phyloP scores from a whole-genome alignment of 768 basidiomycete species.

The Suillus americanus region DNA sequence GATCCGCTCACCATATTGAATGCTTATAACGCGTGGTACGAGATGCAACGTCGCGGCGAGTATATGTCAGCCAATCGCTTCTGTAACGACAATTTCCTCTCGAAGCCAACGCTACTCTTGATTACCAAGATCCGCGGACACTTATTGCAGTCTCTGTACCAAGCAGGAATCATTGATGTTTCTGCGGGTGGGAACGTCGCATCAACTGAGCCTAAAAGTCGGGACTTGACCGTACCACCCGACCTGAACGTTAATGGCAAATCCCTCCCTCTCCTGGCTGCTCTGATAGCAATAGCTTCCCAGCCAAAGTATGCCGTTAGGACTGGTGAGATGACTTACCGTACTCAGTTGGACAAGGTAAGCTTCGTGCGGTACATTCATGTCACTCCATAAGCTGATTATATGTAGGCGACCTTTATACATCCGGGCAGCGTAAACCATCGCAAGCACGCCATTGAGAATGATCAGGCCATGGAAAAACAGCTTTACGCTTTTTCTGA shows the following conservation, averaged over 20 bases:
- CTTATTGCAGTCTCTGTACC: slow-evolving; percentile 72
- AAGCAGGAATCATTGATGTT: slow-evolving; percentile 79
- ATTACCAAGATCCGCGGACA: slow-evolving; percentile 82
- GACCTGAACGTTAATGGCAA: slow-evolving; percentile 73
- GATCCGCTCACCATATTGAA: slow-evolving; percentile 78
- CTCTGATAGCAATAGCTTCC: slow-evolving; percentile 79
- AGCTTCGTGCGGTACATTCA: slow-evolving; percentile 5
- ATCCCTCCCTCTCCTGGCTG: slow-evolving; percentile 75
- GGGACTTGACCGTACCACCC: slow-evolving; percentile 50
- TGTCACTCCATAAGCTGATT: slow-evolving; percentile 9
- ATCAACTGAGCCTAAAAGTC: slow-evolving; percentile 28
- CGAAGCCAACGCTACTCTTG: slow-evolving; percentile 78
- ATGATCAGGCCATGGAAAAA: slow-evolving; percentile 45
- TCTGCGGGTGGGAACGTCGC: slow-evolving; percentile 62
- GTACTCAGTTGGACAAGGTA: slow-evolving; percentile 87
- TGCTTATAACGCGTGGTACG: slow-evolving; percentile 84
- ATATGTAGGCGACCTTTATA: slow-evolving; percentile 64
- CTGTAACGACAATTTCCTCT: slow-evolving; percentile 83
- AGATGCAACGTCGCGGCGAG: slow-evolving; percentile 63
- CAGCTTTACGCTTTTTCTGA: slow-evolving; percentile 82
- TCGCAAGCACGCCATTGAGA: slow-evolving; percentile 45
- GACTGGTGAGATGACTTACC: slow-evolving; percentile 60
- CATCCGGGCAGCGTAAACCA: slow-evolving; percentile 88
- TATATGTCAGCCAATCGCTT: slow-evolving; percentile 71
- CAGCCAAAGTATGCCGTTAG: slow-evolving; percentile 91